phyloP scores from a whole-genome alignment of 1,284 basidiomycete species.

The Cryptococcus floricola region DNA sequence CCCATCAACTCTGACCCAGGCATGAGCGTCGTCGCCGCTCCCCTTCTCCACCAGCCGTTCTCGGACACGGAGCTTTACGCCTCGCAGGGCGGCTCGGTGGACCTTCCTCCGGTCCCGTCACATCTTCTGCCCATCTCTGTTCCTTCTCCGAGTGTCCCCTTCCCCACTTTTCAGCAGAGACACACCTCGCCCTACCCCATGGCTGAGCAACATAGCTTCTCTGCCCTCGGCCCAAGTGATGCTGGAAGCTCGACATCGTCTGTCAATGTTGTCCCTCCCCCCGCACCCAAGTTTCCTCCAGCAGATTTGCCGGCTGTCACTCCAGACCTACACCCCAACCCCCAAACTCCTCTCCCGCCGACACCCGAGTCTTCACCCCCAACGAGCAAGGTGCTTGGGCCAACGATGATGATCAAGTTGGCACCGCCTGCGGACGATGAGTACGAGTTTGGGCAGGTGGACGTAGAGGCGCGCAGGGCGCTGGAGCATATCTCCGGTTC shows the following conservation, averaged over 20 bases:
- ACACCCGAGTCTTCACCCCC: conserved; percentile 36
- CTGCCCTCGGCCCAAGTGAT: conserved; percentile 16
- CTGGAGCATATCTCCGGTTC: neutral
- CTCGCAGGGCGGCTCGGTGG: conserved; percentile 10
- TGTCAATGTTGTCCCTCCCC: conserved; percentile 3
- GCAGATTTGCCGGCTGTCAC: conserved; percentile 9
- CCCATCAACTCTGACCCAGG: neutral
- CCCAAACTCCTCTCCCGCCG: conserved; percentile 23
- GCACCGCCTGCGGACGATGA: conserved; percentile 28
- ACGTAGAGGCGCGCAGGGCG: conserved; percentile 5
- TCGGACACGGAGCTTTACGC: conserved; percentile 15
- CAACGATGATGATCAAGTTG: conserved; percentile 32
- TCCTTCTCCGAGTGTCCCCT: conserved; percentile 4
- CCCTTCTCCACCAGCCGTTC: conserved; percentile 9
- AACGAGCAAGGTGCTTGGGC: conserved; percentile 21
- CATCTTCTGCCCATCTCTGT: conserved; percentile 1
- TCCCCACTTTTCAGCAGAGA: conserved; percentile 19
- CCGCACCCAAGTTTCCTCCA: conserved; percentile 13
- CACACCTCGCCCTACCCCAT: conserved; percentile 18
- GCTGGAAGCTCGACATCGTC: too few species aligned
- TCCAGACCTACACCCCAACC: conserved; percentile 14
- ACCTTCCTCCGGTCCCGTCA: conserved; percentile 10
- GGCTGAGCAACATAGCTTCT: conserved; percentile 16
- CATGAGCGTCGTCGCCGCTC: conserved; percentile 16
- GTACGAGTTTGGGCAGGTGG: conserved; percentile 21